Evolutionary conservation across 148 eudicot genomes (phyloP).

Genomic region (Camellia sinensis): DNA sequence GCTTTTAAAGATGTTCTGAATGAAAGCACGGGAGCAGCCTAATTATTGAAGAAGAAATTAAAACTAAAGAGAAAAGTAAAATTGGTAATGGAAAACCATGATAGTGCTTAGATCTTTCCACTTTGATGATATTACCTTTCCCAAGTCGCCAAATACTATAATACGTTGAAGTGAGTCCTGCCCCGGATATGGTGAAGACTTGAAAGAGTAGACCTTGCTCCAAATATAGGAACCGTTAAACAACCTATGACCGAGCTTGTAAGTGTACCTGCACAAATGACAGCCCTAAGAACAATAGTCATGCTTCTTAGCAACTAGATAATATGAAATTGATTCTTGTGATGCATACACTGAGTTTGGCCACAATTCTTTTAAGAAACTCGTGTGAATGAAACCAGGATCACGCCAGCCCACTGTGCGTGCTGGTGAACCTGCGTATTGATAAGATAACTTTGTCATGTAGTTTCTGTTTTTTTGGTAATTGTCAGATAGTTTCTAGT

Average conservation of each 20-base stretch:
- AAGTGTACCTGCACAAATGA: constrained; percentile 52
- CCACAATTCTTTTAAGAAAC: constrained; percentile 86
- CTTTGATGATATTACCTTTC: constrained; percentile 56
- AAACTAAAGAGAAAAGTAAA: too few relatives aligned
- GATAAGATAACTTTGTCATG: neutral
- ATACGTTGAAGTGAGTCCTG: constrained; percentile 79
- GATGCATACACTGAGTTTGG: constrained; percentile 53
- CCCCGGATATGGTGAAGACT: constrained; percentile 79
- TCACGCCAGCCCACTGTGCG: constrained; percentile 95
- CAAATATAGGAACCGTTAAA: constrained; percentile 59
- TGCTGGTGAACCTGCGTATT: constrained; percentile 26
- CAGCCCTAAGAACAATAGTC: neutral
- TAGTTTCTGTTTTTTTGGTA: neutral
- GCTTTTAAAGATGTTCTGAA: too few relatives aligned
- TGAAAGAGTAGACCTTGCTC: constrained; percentile 72
- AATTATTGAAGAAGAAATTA: too few relatives aligned
- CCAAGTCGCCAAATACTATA: constrained; percentile 82
- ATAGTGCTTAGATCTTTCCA: neutral
- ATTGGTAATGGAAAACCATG: too few relatives aligned
- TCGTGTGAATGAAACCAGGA: constrained; percentile 88
- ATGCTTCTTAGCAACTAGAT: neutral
- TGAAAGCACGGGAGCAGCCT: too few relatives aligned
- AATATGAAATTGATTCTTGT: neutral
- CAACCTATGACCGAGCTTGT: constrained; percentile 66
- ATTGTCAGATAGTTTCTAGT: neutral